Evolutionary conservation across 2,329 filamentous ascomycete genomes (phyloP), one percentile per base, ranked within the genome.

Genomic region (Colletotrichum sp.): DNA sequence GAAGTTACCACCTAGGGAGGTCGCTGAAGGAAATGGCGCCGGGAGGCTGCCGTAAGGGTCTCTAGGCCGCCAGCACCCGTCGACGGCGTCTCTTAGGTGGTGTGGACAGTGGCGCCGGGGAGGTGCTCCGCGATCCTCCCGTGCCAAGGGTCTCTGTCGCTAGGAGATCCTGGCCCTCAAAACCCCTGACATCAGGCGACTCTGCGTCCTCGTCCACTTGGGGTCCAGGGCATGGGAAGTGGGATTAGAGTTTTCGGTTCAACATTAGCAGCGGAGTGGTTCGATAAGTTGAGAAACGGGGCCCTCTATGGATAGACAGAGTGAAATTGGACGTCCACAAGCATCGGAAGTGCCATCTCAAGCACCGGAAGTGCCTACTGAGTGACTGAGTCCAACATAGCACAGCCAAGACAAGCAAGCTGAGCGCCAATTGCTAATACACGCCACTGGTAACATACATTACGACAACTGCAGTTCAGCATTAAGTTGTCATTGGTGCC

Each of bases 161-260:
- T 56, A 18, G 56, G 28, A 18, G 7, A 72, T 61, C 67, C 59
- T 72, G 55, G 30, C 55, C 7, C 13, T 52, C n/a, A 10, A 52
- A 16, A 7, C 26, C 69, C 61, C 56, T 62, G 26, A 67, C 32
- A 56, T 71, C 69, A 74, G 72, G 62, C 69, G 62, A 63, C n/a
- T 8, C 21, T 21, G 43, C 13, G 26, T n/a, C 18, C n/a, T 36
- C 65, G n/a, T 13, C 10, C 26, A 24, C 48, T 24, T 38, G n/a
- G 43, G 43, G 43, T n/a, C 24, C 16, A 72, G 62, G 63, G 62
- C 34, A 61, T 58, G 62, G 34, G 73, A 67, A 48, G 63, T 73
- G 43, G 26, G 69, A 75, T 73, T 73, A 75, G 69, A 75, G 69
- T 73, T 73, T 63, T 75, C 16, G 69, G 32, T n/a, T 58, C 24